Evolutionary conservation across 768 basidiomycete genomes (phyloP), one percentile per base, ranked within the genome.

Genomic region (Thelephora aurantiotincta): DNA sequence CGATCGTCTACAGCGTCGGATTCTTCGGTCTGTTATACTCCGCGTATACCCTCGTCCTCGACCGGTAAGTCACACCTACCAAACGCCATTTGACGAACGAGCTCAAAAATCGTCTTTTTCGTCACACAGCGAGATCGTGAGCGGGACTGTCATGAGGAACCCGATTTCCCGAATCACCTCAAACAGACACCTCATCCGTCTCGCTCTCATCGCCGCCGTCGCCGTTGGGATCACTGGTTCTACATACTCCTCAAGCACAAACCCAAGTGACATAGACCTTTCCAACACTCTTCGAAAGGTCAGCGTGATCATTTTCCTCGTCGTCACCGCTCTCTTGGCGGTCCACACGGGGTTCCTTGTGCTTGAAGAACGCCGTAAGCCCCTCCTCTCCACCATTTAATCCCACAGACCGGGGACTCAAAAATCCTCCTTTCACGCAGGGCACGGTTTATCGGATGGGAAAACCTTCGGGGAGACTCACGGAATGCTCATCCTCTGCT

Each of bases 1-100:
- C 58, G 47, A 50, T 65, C 48, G 23, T 66, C 16, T 66, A 66
- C 50, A 65, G 59, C 43, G 56, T 60, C 14, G 64, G 64, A 36
- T 63, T 66, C 59, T 66, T 62, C 23, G 61, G 59, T 51, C 44
- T 65, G 42, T 41, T 65, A 9, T 65, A 62, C 46, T 65, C 60
- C 11, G 57, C 63, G n/a, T 64, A 66, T 48, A 57, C 51, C 19
- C 58, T 66, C 11, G 62, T 62, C 13, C 46, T 63, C 13, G 63
- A 66, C 43, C 54, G 63, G 63, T 63, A 37, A 35, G 54, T 33
- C 23, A 16, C 12, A 18, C 26, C 9, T 30, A 4, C 9, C 4
- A 9, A 4, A 4, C 5, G 26, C 9, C 26, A 30, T 30, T 30
- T 30, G 26, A 30, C 26, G 26, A 30, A 30, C 4, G 26, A 4